Evolutionary conservation across 805 yeast genomes (phyloP).

Genomic region (Metschnikowia anglica): DNA sequence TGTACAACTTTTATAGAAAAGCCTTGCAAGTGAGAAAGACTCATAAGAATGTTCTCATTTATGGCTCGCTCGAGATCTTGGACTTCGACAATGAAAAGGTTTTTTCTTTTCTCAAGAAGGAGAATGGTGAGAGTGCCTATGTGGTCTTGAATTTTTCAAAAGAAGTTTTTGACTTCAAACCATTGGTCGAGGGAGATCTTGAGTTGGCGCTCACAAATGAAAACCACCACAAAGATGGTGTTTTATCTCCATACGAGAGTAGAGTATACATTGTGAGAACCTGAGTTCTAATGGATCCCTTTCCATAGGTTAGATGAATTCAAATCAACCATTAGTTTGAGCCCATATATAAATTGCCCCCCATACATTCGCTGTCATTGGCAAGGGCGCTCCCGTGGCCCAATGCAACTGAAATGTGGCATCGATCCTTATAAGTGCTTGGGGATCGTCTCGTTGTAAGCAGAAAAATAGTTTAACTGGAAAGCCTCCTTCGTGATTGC

Average conservation of each 20-base stretch:
- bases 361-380: too few species aligned
- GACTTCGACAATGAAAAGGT: constrained; percentile 42
- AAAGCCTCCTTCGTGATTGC: too few species aligned
- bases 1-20: constrained; percentile 46
- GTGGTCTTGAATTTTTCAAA: constrained; percentile 27
- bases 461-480: too few species aligned
- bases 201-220: constrained; percentile 32
- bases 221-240: constrained; percentile 3
- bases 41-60: constrained; percentile 43
- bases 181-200: constrained; percentile 25
- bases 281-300: too few species aligned
- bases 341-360: too few species aligned
- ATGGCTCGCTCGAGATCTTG: constrained; percentile 46
- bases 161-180: constrained; percentile 12
- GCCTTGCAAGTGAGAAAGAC: constrained; percentile 45
- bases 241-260: constrained; percentile 44
- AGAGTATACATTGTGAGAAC: constrained; percentile 41
- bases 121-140: constrained; percentile 26
- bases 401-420: too few species aligned
- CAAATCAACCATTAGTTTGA: too few species aligned
- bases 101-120: constrained; percentile 43
- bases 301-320: too few species aligned
- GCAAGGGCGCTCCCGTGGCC: too few species aligned
- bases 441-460: too few species aligned
- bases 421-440: too few species aligned